These are phyloP conservation scores for Ogataea corticis DNA, from an alignment of 805 yeast species.

Conservation along the genomic window DNA sequence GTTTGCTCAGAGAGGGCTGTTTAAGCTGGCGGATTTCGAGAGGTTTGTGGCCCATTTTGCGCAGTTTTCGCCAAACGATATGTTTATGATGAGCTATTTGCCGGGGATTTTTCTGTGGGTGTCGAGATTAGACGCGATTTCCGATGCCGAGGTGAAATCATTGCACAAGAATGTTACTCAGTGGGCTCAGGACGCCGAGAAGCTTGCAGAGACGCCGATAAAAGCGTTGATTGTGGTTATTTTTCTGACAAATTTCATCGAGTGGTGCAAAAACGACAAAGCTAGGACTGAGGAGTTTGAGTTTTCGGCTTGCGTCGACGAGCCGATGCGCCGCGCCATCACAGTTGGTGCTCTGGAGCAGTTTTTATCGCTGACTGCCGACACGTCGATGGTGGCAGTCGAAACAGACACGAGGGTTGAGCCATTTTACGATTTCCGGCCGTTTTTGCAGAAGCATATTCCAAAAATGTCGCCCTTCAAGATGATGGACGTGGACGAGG, in stretches of 20 bases:
- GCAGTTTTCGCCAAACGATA: conserved; percentile 57
- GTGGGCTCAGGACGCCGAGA: conserved; percentile 40
- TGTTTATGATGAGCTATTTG: conserved; percentile 60
- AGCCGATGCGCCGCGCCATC: conserved; percentile 58
- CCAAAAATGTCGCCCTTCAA: conserved; percentile 58
- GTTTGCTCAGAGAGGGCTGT: conserved; percentile 41
- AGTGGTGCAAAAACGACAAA: conserved; percentile 62
- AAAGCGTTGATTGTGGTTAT: conserved; percentile 49
- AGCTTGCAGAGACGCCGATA: conserved; percentile 47
- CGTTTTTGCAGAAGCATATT: conserved; percentile 63
- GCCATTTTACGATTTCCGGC: conserved; percentile 61
- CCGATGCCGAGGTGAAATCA: conserved; percentile 39
- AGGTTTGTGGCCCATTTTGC: conserved; percentile 47
- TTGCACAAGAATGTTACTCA: conserved; percentile 40
- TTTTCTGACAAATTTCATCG: conserved; percentile 58
- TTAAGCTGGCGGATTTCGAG: conserved; percentile 36
- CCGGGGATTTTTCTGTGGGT: conserved; percentile 57
- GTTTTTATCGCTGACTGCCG: conserved; percentile 60
- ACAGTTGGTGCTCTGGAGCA: conserved; percentile 73
- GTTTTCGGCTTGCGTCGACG: conserved; percentile 47
- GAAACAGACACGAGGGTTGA: conserved; percentile 15
- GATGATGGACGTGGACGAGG: conserved; percentile 50
- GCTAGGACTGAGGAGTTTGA: conserved; percentile 47
- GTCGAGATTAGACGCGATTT: conserved; percentile 36
- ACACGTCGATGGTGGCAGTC: conserved; percentile 38